phyloP scores from a whole-genome alignment of 768 basidiomycete genomes.

The Xanthoconium stramineum region DNA sequence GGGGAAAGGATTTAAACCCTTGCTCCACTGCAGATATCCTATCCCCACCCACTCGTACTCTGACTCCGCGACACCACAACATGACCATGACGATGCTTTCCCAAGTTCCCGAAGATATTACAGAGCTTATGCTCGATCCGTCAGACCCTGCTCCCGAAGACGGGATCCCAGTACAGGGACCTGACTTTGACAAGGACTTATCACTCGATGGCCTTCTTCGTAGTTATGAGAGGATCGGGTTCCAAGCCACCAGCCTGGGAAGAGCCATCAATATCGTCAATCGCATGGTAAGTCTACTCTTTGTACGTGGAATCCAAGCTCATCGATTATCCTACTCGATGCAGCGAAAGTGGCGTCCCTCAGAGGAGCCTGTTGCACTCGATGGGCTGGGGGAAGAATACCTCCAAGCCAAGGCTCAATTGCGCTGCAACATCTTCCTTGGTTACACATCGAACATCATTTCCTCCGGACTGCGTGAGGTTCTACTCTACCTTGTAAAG shows the following conservation, averaged over 20 bases:
- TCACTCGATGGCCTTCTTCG: not conserved
- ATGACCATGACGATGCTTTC: too few relatives aligned
- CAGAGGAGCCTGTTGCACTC: not conserved
- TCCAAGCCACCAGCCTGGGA: conserved; percentile 1
- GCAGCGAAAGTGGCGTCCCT: not conserved
- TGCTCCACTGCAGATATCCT: not conserved
- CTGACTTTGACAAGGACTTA: not conserved
- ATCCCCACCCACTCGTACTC: too few relatives aligned
- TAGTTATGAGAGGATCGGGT: not conserved
- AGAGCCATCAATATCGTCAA: not conserved
- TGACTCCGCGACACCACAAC: not conserved
- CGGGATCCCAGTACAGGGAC: not conserved
- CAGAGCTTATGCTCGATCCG: not conserved
- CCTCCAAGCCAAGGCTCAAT: not conserved
- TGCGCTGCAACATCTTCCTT: not conserved
- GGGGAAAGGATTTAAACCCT: not conserved
- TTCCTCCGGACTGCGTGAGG: not conserved
- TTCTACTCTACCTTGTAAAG: not conserved
- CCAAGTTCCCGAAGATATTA: not conserved
- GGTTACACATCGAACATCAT: not conserved
- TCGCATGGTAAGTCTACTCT: not conserved
- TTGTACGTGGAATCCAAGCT: too few relatives aligned
- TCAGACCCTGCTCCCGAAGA: not conserved
- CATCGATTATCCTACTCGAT: not conserved
- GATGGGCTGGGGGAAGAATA: not conserved